A percentile compares a stretch with the other conserved stretches of the same genome.
Conservation (phyloP, 495 filamentous ascomycete genomes). For the Aspergillus panamensis region DNA sequence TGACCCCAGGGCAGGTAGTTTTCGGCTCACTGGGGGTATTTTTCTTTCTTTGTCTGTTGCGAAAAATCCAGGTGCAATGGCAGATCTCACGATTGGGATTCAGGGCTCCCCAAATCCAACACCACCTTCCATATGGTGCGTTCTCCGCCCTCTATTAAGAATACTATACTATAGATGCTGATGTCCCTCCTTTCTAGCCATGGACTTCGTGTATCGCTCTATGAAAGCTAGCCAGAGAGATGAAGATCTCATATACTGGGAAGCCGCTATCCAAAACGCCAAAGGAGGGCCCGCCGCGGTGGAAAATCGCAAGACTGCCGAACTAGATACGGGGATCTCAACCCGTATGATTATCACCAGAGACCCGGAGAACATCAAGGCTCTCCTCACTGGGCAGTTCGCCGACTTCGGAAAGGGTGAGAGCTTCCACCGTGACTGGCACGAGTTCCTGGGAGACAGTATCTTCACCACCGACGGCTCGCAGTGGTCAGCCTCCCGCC, state of each 20-base stretch:
- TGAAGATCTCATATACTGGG: conserved; percentile 60
- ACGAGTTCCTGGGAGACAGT: conserved; percentile 69
- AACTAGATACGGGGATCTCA: conserved; percentile 52
- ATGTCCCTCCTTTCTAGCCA: conserved; percentile 39
- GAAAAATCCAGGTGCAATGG: conserved; percentile 31
- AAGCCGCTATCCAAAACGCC: conserved; percentile 40
- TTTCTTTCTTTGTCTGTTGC: conserved; percentile 25
- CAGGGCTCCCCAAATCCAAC: conserved; percentile 33
- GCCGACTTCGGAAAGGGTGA: conserved; percentile 69
- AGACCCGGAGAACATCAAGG: conserved; percentile 67
- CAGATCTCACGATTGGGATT: conserved; percentile 37
- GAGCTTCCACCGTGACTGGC: conserved; percentile 65
- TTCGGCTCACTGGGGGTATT: conserved; percentile 29
- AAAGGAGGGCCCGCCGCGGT: conserved; percentile 25
- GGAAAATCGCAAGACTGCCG: conserved; percentile 52
- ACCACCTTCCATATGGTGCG: conserved; percentile 38
- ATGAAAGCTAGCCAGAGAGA: conserved; percentile 49
- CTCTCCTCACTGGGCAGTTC: conserved; percentile 72
- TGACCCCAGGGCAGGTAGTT: conserved; percentile 26
- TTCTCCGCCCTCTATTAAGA: not conserved
- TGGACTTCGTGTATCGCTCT: conserved; percentile 57
- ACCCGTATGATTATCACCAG: conserved; percentile 59
- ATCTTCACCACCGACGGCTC: conserved; percentile 79
- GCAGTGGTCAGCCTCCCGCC: conserved; percentile 69
- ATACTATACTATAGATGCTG: not conserved